Evolutionary conservation across 164 flowering plant genomes (phyloP).

Genomic region (Magnolia sinica): DNA sequence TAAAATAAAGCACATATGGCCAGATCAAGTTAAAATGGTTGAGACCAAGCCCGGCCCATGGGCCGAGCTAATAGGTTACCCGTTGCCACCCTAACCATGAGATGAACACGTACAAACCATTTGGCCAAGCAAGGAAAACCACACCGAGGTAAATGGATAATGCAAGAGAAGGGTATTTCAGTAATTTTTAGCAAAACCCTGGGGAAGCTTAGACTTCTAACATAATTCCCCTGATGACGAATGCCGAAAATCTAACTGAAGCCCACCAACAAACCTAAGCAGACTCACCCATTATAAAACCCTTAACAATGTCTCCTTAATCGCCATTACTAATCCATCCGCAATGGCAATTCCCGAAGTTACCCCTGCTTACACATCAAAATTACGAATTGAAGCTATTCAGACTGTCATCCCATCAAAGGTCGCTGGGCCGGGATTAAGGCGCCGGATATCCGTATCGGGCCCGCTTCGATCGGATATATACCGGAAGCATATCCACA

Average conservation of each 20-base stretch:
- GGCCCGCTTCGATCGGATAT: not conserved
- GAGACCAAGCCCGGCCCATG: too few relatives aligned
- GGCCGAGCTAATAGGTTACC: too few relatives aligned
- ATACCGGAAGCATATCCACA: slow-evolving; percentile 2
- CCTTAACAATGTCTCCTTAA: not conserved
- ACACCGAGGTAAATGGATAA: not conserved
- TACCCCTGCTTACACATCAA: not conserved
- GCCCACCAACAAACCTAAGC: not conserved
- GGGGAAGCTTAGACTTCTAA: not conserved
- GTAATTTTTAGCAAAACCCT: not conserved
- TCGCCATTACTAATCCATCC: not conserved
- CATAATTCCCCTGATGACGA: not conserved
- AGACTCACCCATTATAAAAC: not conserved
- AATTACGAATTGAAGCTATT: slow-evolving; percentile 1
- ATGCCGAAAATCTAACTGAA: not conserved
- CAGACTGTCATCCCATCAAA: slow-evolving; percentile 9
- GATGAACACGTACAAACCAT: not conserved
- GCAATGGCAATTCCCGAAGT: not conserved
- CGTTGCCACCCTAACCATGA: too few relatives aligned
- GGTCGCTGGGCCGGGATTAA: slow-evolving; percentile 7
- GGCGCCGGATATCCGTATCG: not conserved
- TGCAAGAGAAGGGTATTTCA: not conserved
- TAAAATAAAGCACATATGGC: too few relatives aligned
- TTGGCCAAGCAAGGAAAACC: not conserved
- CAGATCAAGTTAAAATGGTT: too few relatives aligned